These are phyloP conservation scores for Brassica incana DNA, from an alignment of 345 rosid genomes.

Conservation along the genomic window DNA sequence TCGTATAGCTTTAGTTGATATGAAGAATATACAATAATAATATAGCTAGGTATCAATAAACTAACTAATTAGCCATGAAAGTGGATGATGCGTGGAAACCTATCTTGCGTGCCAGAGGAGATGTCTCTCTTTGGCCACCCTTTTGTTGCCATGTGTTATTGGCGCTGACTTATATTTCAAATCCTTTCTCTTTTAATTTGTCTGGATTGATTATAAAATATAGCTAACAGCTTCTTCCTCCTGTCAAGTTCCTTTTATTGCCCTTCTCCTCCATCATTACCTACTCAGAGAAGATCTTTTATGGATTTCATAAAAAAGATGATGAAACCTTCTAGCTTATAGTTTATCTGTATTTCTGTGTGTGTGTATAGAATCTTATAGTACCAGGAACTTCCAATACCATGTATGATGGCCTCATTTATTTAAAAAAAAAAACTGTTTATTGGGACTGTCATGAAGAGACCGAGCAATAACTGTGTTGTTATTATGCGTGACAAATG, in stretches of 20 bases:
- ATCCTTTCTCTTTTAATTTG: conserved; percentile 25
- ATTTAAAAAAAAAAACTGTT: neutral
- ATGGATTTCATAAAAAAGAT: conserved; percentile 23
- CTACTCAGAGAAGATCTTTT: conserved; percentile 26
- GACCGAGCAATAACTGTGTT: conserved; percentile 28
- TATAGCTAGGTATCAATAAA: conserved; percentile 1
- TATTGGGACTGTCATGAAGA: conserved; percentile 3
- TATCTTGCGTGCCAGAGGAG: conserved; percentile 35
- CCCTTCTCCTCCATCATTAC: conserved; percentile 28
- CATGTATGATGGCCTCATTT: neutral
- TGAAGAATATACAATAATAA: neutral
- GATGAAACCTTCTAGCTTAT: conserved; percentile 22
- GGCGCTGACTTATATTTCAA: conserved; percentile 42
- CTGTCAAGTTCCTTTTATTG: conserved; percentile 17
- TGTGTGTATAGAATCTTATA: neutral
- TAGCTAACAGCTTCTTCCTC: conserved; percentile 22
- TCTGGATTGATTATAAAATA: conserved; percentile 25
- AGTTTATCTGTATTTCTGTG: neutral
- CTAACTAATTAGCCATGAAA: conserved; percentile 25
- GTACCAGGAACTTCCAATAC: neutral
- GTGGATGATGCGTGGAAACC: conserved; percentile 34
- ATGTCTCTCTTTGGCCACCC: conserved; percentile 29
- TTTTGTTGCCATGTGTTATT: conserved; percentile 38
- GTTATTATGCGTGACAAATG: conserved; percentile 20
- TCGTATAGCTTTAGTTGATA: too few relatives aligned